phyloP scores from a whole-genome alignment of 2,329 filamentous ascomycete species.

The Aspergillus fijiensis region DNA sequence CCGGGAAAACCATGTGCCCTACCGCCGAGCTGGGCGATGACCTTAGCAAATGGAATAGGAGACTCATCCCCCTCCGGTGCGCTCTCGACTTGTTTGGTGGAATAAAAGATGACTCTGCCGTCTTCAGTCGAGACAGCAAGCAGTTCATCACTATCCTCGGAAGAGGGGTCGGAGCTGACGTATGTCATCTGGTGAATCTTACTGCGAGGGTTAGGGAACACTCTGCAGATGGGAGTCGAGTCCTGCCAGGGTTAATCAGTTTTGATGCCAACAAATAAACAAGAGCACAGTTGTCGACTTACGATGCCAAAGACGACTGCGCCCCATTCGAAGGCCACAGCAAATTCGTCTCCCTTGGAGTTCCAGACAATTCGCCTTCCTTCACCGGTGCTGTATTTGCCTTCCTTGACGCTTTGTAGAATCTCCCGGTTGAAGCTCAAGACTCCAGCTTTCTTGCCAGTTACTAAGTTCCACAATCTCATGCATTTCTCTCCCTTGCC shows the following conservation, averaged over 20 bases:
- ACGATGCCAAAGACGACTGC: constrained; percentile 79
- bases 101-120: constrained; percentile 80
- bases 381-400: constrained; percentile 74
- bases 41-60: constrained; percentile 57
- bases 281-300: constrained; percentile 23
- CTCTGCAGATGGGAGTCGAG: constrained; percentile 73
- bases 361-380: constrained; percentile 82
- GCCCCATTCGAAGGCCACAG: constrained; percentile 84
- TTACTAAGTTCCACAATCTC: constrained; percentile 94
- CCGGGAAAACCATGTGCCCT: constrained; percentile 63
- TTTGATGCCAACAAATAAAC: not conserved
- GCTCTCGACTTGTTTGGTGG: constrained; percentile 54
- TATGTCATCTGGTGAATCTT: constrained; percentile 86
- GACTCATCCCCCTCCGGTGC: constrained; percentile 49
- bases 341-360: constrained; percentile 73
- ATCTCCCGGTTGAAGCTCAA: constrained; percentile 77
- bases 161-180: constrained; percentile 49
- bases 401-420: constrained; percentile 73
- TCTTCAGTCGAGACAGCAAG: constrained; percentile 86
- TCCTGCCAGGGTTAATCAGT: constrained; percentile 50
- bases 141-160: constrained; percentile 54
- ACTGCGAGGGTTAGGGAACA: constrained; percentile 65
- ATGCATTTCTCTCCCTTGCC: constrained; percentile 87
- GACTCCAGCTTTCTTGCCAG: constrained; percentile 91
- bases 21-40: constrained; percentile 77